These are phyloP conservation scores for Epicoccum nigrum DNA, from an alignment of 2,329 filamentous ascomycete genomes.

Conservation along the genomic window DNA sequence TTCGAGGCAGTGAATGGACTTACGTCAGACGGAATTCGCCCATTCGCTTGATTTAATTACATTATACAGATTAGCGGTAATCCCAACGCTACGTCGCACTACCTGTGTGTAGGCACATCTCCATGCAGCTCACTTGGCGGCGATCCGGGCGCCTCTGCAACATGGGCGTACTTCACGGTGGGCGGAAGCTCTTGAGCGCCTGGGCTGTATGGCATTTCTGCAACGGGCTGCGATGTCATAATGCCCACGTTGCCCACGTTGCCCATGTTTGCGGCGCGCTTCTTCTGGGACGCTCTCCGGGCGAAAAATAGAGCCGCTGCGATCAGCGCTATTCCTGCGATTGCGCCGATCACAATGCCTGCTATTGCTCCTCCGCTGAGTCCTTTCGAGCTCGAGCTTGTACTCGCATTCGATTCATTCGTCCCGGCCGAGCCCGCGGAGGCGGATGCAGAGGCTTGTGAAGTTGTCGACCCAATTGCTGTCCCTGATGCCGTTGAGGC, in stretches of 20 bases:
- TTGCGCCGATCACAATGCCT: slow-evolving; percentile 4
- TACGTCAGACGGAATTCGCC: neutral
- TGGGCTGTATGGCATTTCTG: neutral
- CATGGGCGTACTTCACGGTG: slow-evolving; percentile 5
- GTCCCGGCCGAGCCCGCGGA: neutral
- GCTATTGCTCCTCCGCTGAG: slow-evolving; percentile 8
- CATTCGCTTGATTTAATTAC: neutral
- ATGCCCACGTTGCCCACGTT: too few species aligned
- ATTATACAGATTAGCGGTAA: neutral
- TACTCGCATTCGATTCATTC: too few species aligned
- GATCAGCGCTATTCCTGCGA: slow-evolving; percentile 1
- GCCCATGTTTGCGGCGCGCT: neutral
- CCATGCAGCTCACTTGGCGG: slow-evolving; percentile 5
- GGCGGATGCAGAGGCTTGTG: neutral
- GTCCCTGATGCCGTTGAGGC: neutral
- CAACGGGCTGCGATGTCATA: too few species aligned
- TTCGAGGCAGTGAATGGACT: neutral
- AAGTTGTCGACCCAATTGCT: neutral
- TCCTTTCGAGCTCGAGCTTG: neutral
- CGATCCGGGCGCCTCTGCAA: slow-evolving; percentile 4
- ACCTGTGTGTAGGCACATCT: slow-evolving; percentile 1
- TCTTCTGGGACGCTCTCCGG: slow-evolving; percentile 2
- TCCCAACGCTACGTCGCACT: neutral
- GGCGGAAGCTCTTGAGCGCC: slow-evolving; percentile 2
- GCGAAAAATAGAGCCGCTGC: slow-evolving; percentile 4